Evolutionary conservation across 1,139 yeast species (phyloP).

Genomic region (Torulaspora globosa): DNA sequence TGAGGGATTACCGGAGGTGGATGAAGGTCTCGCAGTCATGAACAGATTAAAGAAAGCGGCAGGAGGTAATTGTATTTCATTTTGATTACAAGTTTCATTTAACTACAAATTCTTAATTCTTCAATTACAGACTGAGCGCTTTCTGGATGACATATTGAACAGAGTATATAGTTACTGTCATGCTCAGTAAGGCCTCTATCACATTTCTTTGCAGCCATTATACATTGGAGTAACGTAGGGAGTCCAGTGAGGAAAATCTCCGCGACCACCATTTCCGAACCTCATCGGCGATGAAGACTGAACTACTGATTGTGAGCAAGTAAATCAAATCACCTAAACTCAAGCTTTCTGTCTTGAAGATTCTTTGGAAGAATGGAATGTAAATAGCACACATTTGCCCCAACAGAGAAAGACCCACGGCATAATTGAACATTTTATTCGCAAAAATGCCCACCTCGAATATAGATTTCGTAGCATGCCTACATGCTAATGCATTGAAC

Average conservation of each 20-base stretch:
- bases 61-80: conserved; percentile 40
- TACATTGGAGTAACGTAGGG: conserved; percentile 27
- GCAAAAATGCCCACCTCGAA: conserved; percentile 67
- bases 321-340: conserved; percentile 60
- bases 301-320: conserved; percentile 59
- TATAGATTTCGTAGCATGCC: conserved; percentile 76
- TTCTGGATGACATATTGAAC: not conserved
- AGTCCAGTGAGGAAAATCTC: conserved; percentile 8
- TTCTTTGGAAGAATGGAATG: conserved; percentile 80
- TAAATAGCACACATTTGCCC: conserved; percentile 92
- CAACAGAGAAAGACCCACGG: conserved; percentile 75
- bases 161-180: not conserved
- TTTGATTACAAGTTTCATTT: conserved; percentile 11
- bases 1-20: conserved; percentile 60
- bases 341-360: conserved; percentile 91
- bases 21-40: conserved; percentile 93
- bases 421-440: conserved; percentile 85
- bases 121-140: no score
- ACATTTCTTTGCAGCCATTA: conserved; percentile 8
- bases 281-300: conserved; percentile 86
- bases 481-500: conserved; percentile 90
- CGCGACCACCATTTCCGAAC: conserved; percentile 49
- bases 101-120: not conserved
- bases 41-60: conserved; percentile 89
- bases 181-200: conserved; percentile 1